Evolutionary conservation across 495 filamentous ascomycete species (phyloP).

Genomic region (Margaritispora aquatica): DNA sequence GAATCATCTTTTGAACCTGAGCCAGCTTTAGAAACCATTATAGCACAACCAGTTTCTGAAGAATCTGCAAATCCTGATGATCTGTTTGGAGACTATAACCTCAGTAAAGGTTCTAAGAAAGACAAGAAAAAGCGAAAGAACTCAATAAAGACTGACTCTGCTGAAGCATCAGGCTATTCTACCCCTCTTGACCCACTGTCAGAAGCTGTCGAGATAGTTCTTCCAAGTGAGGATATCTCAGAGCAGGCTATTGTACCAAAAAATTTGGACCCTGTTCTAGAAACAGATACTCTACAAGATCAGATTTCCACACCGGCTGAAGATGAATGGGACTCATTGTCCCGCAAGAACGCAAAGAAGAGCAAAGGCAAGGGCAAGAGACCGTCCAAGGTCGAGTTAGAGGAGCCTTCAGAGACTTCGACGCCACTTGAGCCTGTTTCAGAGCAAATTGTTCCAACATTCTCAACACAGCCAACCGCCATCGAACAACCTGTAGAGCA

Average conservation of each 20-base stretch:
- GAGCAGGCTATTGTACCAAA: background rate
- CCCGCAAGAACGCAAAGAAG: conserved; percentile 4
- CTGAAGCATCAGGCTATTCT: conserved; percentile 4
- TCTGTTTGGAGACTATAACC: conserved; percentile 18
- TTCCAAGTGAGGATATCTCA: background rate
- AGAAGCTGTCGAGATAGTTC: background rate
- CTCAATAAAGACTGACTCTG: conserved; percentile 3
- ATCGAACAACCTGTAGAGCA: background rate
- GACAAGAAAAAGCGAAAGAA: conserved; percentile 19
- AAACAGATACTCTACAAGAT: background rate
- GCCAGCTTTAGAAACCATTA: background rate
- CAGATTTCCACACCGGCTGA: background rate
- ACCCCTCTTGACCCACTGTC: conserved; percentile 5
- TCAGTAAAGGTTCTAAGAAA: conserved; percentile 24
- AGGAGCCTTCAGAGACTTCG: background rate
- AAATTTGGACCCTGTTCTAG: background rate
- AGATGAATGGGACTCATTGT: background rate
- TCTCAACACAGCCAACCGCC: background rate
- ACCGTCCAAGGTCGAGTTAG: background rate
- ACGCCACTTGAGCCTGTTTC: background rate
- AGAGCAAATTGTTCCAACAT: background rate
- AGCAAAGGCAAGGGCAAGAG: conserved; percentile 11
- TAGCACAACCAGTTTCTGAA: background rate
- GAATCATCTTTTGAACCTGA: background rate
- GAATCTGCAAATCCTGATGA: background rate